Conservation (phyloP, 2,329 filamentous ascomycete genomes). For the Cucurbitaria berberidis region DNA sequence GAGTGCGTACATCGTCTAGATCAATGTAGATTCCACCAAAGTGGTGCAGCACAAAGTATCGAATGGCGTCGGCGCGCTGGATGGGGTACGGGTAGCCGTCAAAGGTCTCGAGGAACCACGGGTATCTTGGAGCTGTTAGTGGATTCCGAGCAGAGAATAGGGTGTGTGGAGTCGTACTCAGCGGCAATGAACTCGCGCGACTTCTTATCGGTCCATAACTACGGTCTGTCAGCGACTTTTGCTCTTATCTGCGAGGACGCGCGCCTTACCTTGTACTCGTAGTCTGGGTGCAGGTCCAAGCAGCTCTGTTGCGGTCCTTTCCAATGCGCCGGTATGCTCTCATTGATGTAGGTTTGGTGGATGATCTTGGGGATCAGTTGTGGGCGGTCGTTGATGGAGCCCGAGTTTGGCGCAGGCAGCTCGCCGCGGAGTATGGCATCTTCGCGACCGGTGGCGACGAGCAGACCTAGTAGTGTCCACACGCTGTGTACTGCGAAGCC, state of each 20-base stretch:
- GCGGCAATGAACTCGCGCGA: constrained; percentile 73
- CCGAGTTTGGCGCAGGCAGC: constrained; percentile 69
- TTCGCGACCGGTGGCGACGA: constrained; percentile 70
- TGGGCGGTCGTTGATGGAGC: constrained; percentile 60
- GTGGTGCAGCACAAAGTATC: constrained; percentile 78
- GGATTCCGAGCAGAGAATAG: not conserved
- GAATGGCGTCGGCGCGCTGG: constrained; percentile 77
- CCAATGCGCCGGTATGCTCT: constrained; percentile 72
- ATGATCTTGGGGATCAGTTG: constrained; percentile 78
- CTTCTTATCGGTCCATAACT: constrained; percentile 78
- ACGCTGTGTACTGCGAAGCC: constrained; percentile 70
- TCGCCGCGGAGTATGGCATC: constrained; percentile 72
- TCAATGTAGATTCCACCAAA: constrained; percentile 85
- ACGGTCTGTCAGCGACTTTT: constrained; percentile 17
- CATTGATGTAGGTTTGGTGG: constrained; percentile 77
- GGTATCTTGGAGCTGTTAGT: constrained; percentile 57
- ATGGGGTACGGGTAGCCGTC: constrained; percentile 76
- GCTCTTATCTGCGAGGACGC: constrained; percentile 23
- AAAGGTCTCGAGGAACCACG: constrained; percentile 78
- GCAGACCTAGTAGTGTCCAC: constrained; percentile 72
- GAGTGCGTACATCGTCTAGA: constrained; percentile 66
- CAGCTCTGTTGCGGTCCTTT: constrained; percentile 69
- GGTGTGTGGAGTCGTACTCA: constrained; percentile 52
- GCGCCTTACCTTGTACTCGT: constrained; percentile 69
- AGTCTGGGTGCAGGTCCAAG: constrained; percentile 70